Evolutionary conservation across 345 rosid species (phyloP), one percentile per base, ranked within the genome.

Genomic region (Linum trigynum): DNA sequence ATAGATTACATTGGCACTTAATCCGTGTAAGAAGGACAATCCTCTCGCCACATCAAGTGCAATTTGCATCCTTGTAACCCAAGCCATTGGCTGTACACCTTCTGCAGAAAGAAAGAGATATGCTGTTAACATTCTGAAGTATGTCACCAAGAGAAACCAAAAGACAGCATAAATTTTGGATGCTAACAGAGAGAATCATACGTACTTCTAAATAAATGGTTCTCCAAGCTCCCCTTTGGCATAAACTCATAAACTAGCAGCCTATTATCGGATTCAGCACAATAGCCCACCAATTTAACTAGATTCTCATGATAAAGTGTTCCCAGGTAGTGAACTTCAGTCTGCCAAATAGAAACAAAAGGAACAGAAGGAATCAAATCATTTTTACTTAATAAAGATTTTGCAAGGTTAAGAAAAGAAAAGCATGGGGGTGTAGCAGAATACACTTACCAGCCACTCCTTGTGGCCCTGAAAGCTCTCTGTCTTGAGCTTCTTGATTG

Each of bases 171-270:
- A 40, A 68, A 38, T 1, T 15, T 2, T 0, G 55, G 62, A 67
- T 23, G 32, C 32, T 23, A 23, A 23, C 32, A 23, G 32, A 23
- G 32, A 23, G 32, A 23, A 23, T 23, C 32, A 23, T 23, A 61
- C 91, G 70, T 77, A 92, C 98, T 85, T 80, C 90, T 79, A 67
- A 92, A 90, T 17, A 92, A 74, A 80, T 92, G 97, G 74, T 84
- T 84, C 87, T 92, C 98, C 75, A 92, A 67, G 76, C 97, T 88
- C 65, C 98, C 94, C 71, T 81, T 86, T 3, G 90, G 86, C 98
- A 92, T 84, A 64, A 69, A 90, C 75, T 92, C 92, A 7, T 92
- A 89, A 66, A 89, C 98, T 41, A 92, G 79, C 68, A 92, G 90
- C 59, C 84, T 75, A 39, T 78, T 85, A 36, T 85, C 89, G 40